Conservation (phyloP, 306 rosid species). For the Nissolia schottii region DNA sequence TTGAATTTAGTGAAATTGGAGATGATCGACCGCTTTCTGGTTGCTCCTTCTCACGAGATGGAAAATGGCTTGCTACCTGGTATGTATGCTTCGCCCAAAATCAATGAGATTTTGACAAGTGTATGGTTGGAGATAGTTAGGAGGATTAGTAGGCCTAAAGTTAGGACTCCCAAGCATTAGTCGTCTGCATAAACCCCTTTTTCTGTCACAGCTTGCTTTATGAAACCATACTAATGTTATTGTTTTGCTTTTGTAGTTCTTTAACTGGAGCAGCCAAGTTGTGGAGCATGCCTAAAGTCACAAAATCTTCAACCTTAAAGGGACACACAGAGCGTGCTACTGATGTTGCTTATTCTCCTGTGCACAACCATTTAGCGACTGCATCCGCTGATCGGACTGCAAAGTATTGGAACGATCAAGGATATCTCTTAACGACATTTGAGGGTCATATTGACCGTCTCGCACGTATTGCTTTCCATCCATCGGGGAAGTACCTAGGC, state of each 20-base stretch:
- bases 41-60: too few relatives aligned
- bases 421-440: slow-evolving; percentile 63
- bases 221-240: slow-evolving; percentile 4
- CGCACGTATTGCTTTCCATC: slow-evolving; percentile 95
- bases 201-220: neutral
- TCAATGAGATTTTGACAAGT: too few relatives aligned
- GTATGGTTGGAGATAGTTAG: too few relatives aligned
- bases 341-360: slow-evolving; percentile 80
- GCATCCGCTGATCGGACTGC: slow-evolving; percentile 96
- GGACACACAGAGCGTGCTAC: slow-evolving; percentile 91
- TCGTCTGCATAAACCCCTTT: neutral
- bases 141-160: too few relatives aligned
- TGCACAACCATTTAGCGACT: slow-evolving; percentile 68
- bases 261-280: slow-evolving; percentile 71
- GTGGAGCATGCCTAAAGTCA: slow-evolving; percentile 90
- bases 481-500: slow-evolving; percentile 90
- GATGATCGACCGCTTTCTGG: too few relatives aligned
- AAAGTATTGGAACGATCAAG: slow-evolving; percentile 78
- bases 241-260: slow-evolving; percentile 53
- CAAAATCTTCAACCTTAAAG: slow-evolving; percentile 56
- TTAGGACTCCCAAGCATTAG: too few relatives aligned
- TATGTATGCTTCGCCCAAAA: too few relatives aligned
- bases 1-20: slow-evolving; percentile 90
- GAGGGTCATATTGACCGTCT: slow-evolving; percentile 96
- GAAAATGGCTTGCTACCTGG: slow-evolving; percentile 79